Evolutionary conservation across 768 basidiomycete species (phyloP).

Genomic region (Mycena floridula): DNA sequence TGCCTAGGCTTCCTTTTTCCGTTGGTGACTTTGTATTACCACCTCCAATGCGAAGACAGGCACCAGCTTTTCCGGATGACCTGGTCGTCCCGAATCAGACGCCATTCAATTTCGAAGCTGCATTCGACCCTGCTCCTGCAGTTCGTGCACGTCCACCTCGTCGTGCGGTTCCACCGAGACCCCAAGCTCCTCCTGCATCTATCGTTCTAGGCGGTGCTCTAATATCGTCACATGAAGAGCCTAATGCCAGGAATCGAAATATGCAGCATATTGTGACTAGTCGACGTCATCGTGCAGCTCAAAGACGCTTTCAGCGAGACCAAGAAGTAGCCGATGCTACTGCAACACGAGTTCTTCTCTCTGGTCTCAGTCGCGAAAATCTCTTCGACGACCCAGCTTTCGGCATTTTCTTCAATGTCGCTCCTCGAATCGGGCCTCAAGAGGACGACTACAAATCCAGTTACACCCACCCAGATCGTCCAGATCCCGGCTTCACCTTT

Average conservation of each 20-base stretch:
- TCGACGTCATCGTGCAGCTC: background rate
- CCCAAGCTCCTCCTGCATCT: background rate
- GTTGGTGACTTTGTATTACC: slow-evolving; percentile 1
- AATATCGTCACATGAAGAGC: background rate
- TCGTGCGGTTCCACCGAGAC: background rate
- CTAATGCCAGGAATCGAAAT: background rate
- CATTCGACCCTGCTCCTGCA: background rate
- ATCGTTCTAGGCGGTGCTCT: background rate
- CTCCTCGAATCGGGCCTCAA: background rate
- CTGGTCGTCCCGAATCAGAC: background rate
- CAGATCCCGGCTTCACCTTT: slow-evolving; percentile 60
- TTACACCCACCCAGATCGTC: slow-evolving; percentile 59
- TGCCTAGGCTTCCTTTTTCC: slow-evolving; percentile 3
- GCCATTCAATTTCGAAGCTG: background rate
- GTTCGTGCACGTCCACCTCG: background rate
- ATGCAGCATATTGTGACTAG: background rate
- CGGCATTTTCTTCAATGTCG: background rate
- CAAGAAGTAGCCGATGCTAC: background rate
- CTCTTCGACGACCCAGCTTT: background rate
- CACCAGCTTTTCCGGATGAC: background rate
- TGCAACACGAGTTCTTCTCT: background rate
- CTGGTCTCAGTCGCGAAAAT: background rate
- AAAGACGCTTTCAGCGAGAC: background rate
- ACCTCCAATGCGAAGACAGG: background rate
- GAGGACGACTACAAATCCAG: slow-evolving; percentile 43